Base-by-base conservation (phyloP, 345 rosid species). In the Schrenkiella parvula region DNA sequence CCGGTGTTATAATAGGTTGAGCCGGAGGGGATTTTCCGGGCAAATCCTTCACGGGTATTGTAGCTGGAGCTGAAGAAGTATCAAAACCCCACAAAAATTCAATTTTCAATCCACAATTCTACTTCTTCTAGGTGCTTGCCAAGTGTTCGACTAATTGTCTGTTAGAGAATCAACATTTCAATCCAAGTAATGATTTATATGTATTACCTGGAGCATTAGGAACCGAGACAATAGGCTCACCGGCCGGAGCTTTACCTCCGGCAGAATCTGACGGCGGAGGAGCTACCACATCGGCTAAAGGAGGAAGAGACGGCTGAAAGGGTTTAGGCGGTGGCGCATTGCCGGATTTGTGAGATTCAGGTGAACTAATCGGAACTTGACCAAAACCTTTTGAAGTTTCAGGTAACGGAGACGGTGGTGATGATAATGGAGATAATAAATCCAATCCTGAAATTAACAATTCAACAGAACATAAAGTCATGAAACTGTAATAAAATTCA, bases 191-290 rank as follows among this genome's bases (percentile, higher is more conserved):
- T 1, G 25, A 39, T 38, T 23, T 34, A 66, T 1, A 59, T 73
- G n/a, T n/a, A n/a, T 13, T 51, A 84, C 90, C 83, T 67, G 83
- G 85, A 48, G 82, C 69, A 78, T 35, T 64, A 66, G 87, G 84
- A 41, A 60, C 65, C 3, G 81, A 52, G 44, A 71, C 72, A 17
- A 85, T 64, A 58, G 83, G 65, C 56, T 81, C 79, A 29, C 54
- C 57, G 29, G 73, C 67, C n/a, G 89, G 77, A 13, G 80, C 48
- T 64, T 51, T 15, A 47, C 37, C 18, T 11, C 68, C 68, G 5
- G 6, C 12, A n/a, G 63, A 28, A 67, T 50, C 66, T 44, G 69
- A 38, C 23, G 88, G 82, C 6, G 92, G 80, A 43, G 87, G 79
- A 75, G 80, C 71, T 29, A 22, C 34, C 75, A 75, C 64, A 50